Conservation (phyloP, 176 grass and related monocot genomes). For the Otatea glauca region DNA sequence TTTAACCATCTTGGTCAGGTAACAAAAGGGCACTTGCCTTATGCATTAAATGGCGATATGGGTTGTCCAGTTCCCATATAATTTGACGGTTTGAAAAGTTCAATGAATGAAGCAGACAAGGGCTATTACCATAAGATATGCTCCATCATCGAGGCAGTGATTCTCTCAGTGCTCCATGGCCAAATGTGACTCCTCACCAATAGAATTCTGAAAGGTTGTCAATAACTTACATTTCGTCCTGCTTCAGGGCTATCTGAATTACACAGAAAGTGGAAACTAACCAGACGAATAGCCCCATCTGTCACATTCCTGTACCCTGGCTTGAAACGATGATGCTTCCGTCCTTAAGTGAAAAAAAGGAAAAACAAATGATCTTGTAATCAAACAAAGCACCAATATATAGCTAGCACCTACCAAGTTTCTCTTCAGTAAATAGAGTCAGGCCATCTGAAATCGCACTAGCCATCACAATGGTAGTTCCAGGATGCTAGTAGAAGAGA, state of each 20-base stretch:
- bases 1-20: conserved; percentile 22
- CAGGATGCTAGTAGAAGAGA: conserved; percentile 69
- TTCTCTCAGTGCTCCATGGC: conserved; percentile 99
- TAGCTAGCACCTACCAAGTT: conserved; percentile 72
- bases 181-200: conserved; percentile 88
- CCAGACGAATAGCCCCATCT: conserved; percentile 95
- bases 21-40: conserved; percentile 1
- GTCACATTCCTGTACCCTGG: conserved; percentile 98
- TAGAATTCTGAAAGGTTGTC: conserved; percentile 70
- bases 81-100: background rate
- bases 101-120: conserved; percentile 33
- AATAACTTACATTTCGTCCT: conserved; percentile 28
- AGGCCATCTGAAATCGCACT: conserved; percentile 97
- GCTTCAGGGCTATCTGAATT: conserved; percentile 16
- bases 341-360: conserved; percentile 59
- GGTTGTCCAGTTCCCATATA: background rate
- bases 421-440: conserved; percentile 89
- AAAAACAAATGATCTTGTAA: conserved; percentile 28
- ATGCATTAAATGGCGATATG: background rate
- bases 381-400: conserved; percentile 28
- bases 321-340: conserved; percentile 96
- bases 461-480: conserved; percentile 92
- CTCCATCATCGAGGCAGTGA: conserved; percentile 98
- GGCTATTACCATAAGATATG: conserved; percentile 80
- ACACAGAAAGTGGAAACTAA: conserved; percentile 50